Base-by-base conservation (phyloP, 768 basidiomycete species). In the Lactifluus echinatus region DNA sequence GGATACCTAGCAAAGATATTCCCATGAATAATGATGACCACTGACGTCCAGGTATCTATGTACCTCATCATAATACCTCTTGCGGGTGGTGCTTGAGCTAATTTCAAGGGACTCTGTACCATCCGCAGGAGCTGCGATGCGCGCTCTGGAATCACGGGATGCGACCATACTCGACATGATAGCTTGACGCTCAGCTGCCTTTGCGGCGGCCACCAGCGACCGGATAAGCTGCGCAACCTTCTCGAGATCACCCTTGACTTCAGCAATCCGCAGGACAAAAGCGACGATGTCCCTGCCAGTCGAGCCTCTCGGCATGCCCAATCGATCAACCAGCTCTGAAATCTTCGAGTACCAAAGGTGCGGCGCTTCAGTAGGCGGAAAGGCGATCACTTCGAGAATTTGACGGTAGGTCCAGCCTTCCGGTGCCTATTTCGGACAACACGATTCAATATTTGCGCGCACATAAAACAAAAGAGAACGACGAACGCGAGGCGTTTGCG, bases 371-470 rank as follows among this genome's bases (percentile, higher is more conserved):
- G 23, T n/a, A 43, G 52, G 52, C 23, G 52, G 52, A 31, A 53
- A 44, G 14, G 42, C 52, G 15, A 42, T 31, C 7, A 19, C 14
- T 23, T 52, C 39, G n/a, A 52, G 39, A 0, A 45, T n/a, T 26
- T 47, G 44, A n/a, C 45, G 50, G 29, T 57, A 57, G 37, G 44
- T 47, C 56, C 56, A 57, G 44, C 56, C 56, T 19, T 14, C 28
- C 4, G 37, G 29, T 24, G 23, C 24, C 57, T 58, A 19, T 47
- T 50, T 7, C 6, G 34, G 11, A 11, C 2, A 8, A 8, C 2
- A 1, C 1, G 21, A 12, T 42, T 42, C 21, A 11, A 23, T 8
- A 8, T 8, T 14, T 12, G n/a, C n/a, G 8, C 2, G 28, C 6
- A 23, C 17, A 3, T 17, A 8, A 31, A 21, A 14, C 17, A 12